Conservation (phyloP, 768 basidiomycete genomes). For the Royoungia palumana region DNA sequence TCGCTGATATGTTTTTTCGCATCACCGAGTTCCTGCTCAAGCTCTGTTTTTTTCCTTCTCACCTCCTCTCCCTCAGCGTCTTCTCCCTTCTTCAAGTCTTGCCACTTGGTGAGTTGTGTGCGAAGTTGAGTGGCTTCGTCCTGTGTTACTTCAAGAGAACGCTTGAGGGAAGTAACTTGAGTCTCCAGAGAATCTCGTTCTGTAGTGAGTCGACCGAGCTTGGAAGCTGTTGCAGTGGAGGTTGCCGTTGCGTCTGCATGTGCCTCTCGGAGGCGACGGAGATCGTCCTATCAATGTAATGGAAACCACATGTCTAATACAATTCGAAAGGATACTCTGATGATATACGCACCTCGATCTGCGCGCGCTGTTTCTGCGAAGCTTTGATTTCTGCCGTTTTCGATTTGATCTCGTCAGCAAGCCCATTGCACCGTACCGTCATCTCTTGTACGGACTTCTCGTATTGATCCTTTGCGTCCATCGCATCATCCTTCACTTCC, state of each 20-base stretch:
- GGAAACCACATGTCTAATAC: not conserved
- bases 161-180: constrained; percentile 52
- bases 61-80: constrained; percentile 53
- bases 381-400: constrained; percentile 38
- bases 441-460: constrained; percentile 29
- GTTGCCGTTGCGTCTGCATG: constrained; percentile 48
- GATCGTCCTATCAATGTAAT: constrained; percentile 32
- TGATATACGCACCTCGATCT: constrained; percentile 40
- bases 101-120: constrained; percentile 67
- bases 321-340: not conserved
- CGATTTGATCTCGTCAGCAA: constrained; percentile 38
- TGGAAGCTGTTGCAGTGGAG: constrained; percentile 43
- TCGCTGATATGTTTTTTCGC: constrained; percentile 37
- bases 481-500: constrained; percentile 38
- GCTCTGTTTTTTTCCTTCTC: constrained; percentile 51
- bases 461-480: constrained; percentile 13
- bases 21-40: constrained; percentile 53
- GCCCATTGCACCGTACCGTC: constrained; percentile 31
- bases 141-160: constrained; percentile 54
- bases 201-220: constrained; percentile 54
- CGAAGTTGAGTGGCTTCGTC: constrained; percentile 53
- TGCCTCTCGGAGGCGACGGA: constrained; percentile 45
- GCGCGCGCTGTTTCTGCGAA: constrained; percentile 43
- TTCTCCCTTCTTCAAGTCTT: constrained; percentile 61
- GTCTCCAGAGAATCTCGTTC: constrained; percentile 57